Evolutionary conservation across 148 eudicot species (phyloP).

Genomic region (Rhododendron ferrugineum): DNA sequence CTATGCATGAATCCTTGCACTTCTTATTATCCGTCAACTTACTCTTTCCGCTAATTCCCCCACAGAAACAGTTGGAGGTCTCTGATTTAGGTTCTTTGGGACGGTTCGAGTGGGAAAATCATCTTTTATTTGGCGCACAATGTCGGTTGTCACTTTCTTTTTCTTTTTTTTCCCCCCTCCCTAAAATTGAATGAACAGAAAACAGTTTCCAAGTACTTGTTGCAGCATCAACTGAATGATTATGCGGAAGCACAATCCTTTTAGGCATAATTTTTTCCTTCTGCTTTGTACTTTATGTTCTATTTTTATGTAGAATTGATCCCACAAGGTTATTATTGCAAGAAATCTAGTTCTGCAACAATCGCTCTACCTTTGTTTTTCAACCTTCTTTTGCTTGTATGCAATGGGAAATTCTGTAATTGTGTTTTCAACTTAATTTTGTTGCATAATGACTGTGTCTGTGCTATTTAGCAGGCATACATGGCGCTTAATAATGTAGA

Average conservation of each 20-base stretch:
- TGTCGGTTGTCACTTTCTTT: not conserved
- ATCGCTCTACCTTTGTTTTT: not conserved
- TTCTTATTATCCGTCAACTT: not conserved
- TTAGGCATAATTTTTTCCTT: not conserved
- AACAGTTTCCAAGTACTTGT: not conserved
- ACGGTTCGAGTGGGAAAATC: not conserved
- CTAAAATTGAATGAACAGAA: not conserved
- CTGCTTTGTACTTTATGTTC: not conserved
- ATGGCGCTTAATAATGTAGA: conserved; percentile 64
- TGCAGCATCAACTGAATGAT: not conserved
- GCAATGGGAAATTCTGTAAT: not conserved
- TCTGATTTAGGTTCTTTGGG: not conserved
- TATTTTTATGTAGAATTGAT: not conserved
- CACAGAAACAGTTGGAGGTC: not conserved
- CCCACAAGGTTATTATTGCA: not conserved
- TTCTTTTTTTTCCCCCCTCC: not conserved
- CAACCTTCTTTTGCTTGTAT: not conserved
- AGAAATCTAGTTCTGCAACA: not conserved
- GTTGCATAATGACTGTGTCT: not conserved
- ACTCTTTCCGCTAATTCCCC: not conserved
- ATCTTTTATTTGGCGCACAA: not conserved
- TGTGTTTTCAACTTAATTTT: not conserved
- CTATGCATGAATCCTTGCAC: not conserved
- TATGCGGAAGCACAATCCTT: not conserved
- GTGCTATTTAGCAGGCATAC: conserved; percentile 41